Evolutionary conservation across 768 basidiomycete genomes (phyloP).

Genomic region (Boletellus ananas): DNA sequence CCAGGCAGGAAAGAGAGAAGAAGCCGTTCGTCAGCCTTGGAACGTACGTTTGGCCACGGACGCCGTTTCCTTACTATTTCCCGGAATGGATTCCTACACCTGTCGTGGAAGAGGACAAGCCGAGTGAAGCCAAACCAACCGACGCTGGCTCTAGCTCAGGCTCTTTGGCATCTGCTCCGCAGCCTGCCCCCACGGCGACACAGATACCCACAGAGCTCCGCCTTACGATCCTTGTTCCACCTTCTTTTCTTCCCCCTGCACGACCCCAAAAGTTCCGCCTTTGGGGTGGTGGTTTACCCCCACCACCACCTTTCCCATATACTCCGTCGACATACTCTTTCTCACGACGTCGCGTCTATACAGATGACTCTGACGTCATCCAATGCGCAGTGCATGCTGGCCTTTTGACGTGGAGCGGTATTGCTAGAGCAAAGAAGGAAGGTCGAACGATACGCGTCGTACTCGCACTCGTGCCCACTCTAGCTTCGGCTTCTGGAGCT

Average conservation of each 20-base stretch:
- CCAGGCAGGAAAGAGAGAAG: constrained; percentile 27
- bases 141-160: constrained; percentile 26
- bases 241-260: constrained; percentile 51
- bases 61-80: constrained; percentile 34
- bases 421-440: constrained; percentile 35
- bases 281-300: constrained; percentile 64
- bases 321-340: constrained; percentile 22
- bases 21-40: constrained; percentile 29
- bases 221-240: constrained; percentile 56
- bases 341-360: constrained; percentile 58
- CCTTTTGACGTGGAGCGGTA: constrained; percentile 40
- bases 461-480: constrained; percentile 37
- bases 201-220: constrained; percentile 30
- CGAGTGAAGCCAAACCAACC: constrained; percentile 14
- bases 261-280: constrained; percentile 54
- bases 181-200: constrained; percentile 4
- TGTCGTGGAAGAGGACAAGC: constrained; percentile 22
- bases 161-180: constrained; percentile 23
- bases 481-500: constrained; percentile 43
- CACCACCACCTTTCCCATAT: constrained; percentile 36
- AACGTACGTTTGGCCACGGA: constrained; percentile 30
- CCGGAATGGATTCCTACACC: constrained; percentile 33
- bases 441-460: constrained; percentile 40
- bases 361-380: constrained; percentile 73
- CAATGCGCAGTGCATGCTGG: constrained; percentile 68